A percentile compares a stretch with the other conserved stretches of the same genome.
Evolutionary conservation across 345 rosid genomes (phyloP).

Genomic region (Eutrema yunnanense): DNA sequence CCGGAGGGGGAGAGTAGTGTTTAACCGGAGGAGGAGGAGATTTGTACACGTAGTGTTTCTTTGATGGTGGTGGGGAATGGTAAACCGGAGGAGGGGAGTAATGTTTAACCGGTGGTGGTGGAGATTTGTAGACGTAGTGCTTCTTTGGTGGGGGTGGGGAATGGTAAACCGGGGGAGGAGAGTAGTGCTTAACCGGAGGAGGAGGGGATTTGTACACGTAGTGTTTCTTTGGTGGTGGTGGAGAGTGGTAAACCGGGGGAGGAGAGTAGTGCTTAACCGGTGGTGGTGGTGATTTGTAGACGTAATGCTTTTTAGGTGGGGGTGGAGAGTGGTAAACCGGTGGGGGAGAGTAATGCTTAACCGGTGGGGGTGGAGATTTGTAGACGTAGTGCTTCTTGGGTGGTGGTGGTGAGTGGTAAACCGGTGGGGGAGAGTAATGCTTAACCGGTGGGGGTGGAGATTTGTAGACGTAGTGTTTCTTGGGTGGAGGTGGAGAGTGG

Average conservation of each 20-base stretch:
- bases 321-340: constrained; percentile 25
- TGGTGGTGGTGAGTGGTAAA: constrained; percentile 21
- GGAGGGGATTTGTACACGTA: constrained; percentile 25
- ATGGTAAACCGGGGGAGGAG: constrained; percentile 18
- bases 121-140: constrained; percentile 11
- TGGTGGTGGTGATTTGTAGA: constrained; percentile 17
- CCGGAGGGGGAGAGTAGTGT: constrained; percentile 16
- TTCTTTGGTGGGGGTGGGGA: constrained; percentile 28
- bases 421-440: constrained; percentile 14
- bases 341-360: background rate
- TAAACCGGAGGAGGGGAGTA: constrained; percentile 20
- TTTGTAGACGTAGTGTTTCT: background rate
- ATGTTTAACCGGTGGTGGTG: constrained; percentile 15
- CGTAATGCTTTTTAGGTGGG: constrained; percentile 22
- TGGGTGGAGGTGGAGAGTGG: constrained; percentile 9
- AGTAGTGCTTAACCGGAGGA: constrained; percentile 14
- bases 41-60: constrained; percentile 16
- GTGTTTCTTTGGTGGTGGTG: constrained; percentile 14
- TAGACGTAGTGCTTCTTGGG: constrained; percentile 2
- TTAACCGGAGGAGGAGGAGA: constrained; percentile 27
- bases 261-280: constrained; percentile 19
- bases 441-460: constrained; percentile 25
- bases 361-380: constrained; percentile 19
- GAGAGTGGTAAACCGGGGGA: constrained; percentile 16
- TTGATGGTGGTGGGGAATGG: constrained; percentile 30